Percentiles rank a stretch among this genome's conserved stretches.
phyloP scores from a whole-genome alignment of 805 yeast species.

The Yarrowia keelungensis region DNA sequence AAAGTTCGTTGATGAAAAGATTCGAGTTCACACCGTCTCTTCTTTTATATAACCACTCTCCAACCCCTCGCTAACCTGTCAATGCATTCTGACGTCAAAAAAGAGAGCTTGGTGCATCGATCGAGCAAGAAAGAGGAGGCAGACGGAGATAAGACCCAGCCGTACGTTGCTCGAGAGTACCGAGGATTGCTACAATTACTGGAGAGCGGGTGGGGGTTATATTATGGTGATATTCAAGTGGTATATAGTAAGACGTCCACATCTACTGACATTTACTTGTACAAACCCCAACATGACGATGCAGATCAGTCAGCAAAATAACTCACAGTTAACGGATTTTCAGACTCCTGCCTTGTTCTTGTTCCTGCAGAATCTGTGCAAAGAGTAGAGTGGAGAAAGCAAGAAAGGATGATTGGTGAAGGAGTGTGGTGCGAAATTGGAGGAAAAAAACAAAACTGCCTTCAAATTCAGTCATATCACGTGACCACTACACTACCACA shows the following conservation, averaged over 20 bases:
- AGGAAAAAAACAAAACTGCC: too few relatives aligned
- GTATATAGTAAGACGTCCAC: too few relatives aligned
- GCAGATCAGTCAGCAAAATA: not conserved
- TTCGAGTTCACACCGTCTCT: too few relatives aligned
- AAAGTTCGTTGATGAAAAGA: too few relatives aligned
- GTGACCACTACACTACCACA: not conserved
- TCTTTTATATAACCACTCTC: not conserved
- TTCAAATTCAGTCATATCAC: not conserved
- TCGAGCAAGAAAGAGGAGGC: constrained; percentile 5
- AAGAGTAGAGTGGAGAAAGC: not conserved
- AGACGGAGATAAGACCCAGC: not conserved
- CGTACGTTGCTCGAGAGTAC: too few relatives aligned
- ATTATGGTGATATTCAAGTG: too few relatives aligned
- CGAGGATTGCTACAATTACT: too few relatives aligned
- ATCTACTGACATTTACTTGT: too few relatives aligned
- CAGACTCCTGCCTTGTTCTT: too few relatives aligned
- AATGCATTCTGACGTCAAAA: constrained; percentile 10
- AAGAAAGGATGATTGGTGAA: too few relatives aligned
- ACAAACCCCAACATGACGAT: not conserved
- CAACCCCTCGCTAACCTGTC: constrained; percentile 9
- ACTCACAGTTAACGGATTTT: not conserved
- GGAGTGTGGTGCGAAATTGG: too few relatives aligned
- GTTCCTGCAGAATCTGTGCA: constrained; percentile 17
- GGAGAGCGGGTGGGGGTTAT: too few relatives aligned
- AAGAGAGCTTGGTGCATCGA: constrained; percentile 1